Percentiles rank a stretch among this genome's conserved stretches.
phyloP scores from a whole-genome alignment of 2,329 filamentous ascomycete species.

The Aspergillus melleus region DNA sequence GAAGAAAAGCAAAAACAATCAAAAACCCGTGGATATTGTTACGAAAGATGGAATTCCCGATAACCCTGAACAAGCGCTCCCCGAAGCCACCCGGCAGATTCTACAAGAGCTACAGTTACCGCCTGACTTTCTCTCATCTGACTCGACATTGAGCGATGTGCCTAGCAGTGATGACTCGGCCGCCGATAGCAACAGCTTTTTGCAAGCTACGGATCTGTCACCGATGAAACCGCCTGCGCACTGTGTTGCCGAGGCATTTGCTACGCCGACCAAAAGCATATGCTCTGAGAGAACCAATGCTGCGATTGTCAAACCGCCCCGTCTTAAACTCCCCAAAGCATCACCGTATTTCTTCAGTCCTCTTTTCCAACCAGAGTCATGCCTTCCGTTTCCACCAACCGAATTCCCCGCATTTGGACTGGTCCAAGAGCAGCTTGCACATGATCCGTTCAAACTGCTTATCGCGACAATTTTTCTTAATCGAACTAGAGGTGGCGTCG shows the following conservation, averaged over 20 bases:
- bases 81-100: slow-evolving; percentile 16
- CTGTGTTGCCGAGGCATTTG: neutral
- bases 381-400: slow-evolving; percentile 65
- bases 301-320: slow-evolving; percentile 14
- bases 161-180: slow-evolving; percentile 29
- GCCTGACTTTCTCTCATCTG: slow-evolving; percentile 28
- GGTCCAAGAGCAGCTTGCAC: slow-evolving; percentile 76
- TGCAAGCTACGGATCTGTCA: neutral
- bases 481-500: slow-evolving; percentile 70
- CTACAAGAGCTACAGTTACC: slow-evolving; percentile 15
- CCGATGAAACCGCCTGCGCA: neutral
- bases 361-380: slow-evolving; percentile 41
- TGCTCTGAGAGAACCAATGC: neutral
- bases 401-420: slow-evolving; percentile 68
- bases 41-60: neutral
- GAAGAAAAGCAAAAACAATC: neutral
- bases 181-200: slow-evolving; percentile 5
- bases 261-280: slow-evolving; percentile 6
- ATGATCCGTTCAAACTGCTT: slow-evolving; percentile 76
- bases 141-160: slow-evolving; percentile 37
- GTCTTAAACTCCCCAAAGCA: slow-evolving; percentile 28
- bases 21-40: neutral
- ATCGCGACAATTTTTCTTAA: slow-evolving; percentile 84
- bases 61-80: slow-evolving; percentile 2
- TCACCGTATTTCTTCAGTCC: slow-evolving; percentile 47